Conservation (phyloP, 805 yeast genomes). For the Kazachstania taianensis region DNA sequence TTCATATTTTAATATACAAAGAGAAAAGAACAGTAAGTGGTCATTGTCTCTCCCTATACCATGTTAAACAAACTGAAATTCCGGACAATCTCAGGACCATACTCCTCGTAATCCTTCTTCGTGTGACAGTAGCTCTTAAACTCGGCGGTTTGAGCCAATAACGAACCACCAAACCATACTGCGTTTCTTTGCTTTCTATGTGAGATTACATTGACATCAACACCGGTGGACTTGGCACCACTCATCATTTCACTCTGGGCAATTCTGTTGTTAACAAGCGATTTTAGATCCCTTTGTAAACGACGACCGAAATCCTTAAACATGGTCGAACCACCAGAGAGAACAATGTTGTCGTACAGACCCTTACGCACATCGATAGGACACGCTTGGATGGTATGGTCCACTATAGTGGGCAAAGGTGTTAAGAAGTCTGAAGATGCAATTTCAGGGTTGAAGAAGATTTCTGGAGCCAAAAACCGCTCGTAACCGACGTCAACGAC, state of each 20-base stretch:
- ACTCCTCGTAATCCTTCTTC: slow-evolving; percentile 93
- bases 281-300: slow-evolving; percentile 86
- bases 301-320: slow-evolving; percentile 97
- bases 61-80: slow-evolving; percentile 91
- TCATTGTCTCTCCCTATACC: too few species aligned
- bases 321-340: slow-evolving; percentile 98
- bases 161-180: slow-evolving; percentile 98
- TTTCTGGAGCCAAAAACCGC: slow-evolving; percentile 97
- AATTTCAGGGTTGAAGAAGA: slow-evolving; percentile 95
- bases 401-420: slow-evolving; percentile 94
- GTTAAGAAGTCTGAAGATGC: slow-evolving; percentile 91
- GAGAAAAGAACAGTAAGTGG: too few species aligned
- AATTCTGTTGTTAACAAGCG: slow-evolving; percentile 81
- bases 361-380: slow-evolving; percentile 98
- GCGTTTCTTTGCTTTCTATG: slow-evolving; percentile 98
- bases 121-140: slow-evolving; percentile 95
- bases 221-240: slow-evolving; percentile 77
- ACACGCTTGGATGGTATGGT: slow-evolving; percentile 84
- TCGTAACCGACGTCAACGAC: slow-evolving; percentile 93
- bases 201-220: slow-evolving; percentile 90
- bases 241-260: slow-evolving; percentile 67
- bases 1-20: too few species aligned
- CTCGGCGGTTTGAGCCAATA: slow-evolving; percentile 94
- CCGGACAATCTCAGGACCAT: slow-evolving; percentile 95
- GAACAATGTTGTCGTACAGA: slow-evolving; percentile 86